These are phyloP conservation scores for Heritiera littoralis DNA, from an alignment of 345 rosid genomes.

Conservation along the genomic window DNA sequence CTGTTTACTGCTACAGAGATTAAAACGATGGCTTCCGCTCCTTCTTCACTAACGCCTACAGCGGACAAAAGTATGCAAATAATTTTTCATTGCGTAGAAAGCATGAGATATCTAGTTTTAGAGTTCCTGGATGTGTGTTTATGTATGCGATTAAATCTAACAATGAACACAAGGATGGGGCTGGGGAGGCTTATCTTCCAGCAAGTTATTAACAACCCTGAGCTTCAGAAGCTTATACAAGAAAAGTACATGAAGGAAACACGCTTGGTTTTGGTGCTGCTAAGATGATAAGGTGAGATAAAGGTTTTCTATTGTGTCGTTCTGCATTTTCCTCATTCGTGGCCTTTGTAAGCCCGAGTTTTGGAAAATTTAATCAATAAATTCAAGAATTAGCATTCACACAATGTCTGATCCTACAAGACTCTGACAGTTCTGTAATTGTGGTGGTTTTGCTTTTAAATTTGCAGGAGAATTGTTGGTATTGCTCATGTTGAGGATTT, in stretches of 20 bases:
- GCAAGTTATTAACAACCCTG: conserved; percentile 64
- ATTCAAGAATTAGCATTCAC: too few species aligned
- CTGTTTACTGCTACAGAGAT: too few species aligned
- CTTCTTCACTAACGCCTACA: too few species aligned
- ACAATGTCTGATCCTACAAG: too few species aligned
- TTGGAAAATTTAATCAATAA: too few species aligned
- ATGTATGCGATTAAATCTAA: too few species aligned
- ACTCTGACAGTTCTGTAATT: neutral
- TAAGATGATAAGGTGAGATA: conserved; percentile 83
- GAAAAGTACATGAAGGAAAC: conserved; percentile 60
- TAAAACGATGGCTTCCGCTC: too few species aligned
- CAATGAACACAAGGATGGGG: conserved; percentile 72
- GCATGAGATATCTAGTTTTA: too few species aligned
- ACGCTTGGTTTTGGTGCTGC: conserved; percentile 94
- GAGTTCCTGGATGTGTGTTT: too few species aligned
- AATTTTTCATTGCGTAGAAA: too few species aligned
- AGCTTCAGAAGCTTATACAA: conserved; percentile 65
- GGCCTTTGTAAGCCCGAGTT: too few species aligned
- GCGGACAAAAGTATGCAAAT: too few species aligned
- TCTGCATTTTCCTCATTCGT: neutral
- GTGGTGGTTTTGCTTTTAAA: neutral
- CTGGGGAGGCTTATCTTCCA: conserved; percentile 86
- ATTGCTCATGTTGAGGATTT: conserved; percentile 97
- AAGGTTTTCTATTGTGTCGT: neutral
- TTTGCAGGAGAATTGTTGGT: conserved; percentile 86